phyloP scores from a whole-genome alignment of 805 yeast genomes.

The Metschnikowia peoriensis region DNA sequence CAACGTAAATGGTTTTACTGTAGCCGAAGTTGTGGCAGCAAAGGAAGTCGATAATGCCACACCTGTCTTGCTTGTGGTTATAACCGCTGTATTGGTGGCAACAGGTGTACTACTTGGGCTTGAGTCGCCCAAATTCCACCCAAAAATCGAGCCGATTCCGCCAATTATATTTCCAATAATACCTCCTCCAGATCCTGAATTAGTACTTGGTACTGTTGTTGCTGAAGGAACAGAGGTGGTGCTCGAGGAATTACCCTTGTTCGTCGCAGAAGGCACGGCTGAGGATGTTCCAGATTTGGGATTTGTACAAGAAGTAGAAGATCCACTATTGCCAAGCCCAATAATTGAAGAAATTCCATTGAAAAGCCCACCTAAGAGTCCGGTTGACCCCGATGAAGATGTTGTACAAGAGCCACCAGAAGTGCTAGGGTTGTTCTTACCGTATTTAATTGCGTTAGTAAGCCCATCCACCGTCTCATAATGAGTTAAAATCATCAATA shows the following conservation, averaged over 20 bases:
- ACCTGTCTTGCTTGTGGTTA: not conserved
- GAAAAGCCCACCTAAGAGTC: conserved; percentile 11
- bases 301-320: not conserved
- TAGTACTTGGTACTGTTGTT: not conserved
- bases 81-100: not conserved
- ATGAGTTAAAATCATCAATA: conserved; percentile 20
- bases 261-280: not conserved
- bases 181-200: not conserved
- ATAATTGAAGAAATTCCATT: conserved; percentile 3
- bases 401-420: not conserved
- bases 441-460: conserved; percentile 13
- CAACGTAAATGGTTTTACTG: not conserved
- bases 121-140: not conserved
- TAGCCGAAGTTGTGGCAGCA: not conserved
- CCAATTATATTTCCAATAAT: conserved; percentile 6
- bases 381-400: conserved; percentile 3
- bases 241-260: not conserved
- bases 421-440: conserved; percentile 5
- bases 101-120: not conserved
- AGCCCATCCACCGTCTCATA: conserved; percentile 20
- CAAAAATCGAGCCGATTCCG: conserved; percentile 4
- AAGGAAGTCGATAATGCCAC: not conserved
- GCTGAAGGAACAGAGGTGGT: not conserved
- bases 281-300: not conserved
- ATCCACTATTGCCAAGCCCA: conserved; percentile 1